These are phyloP conservation scores for Microbotryomycetes sp. DNA, from an alignment of 1,284 basidiomycete species.

Conservation along the genomic window DNA sequence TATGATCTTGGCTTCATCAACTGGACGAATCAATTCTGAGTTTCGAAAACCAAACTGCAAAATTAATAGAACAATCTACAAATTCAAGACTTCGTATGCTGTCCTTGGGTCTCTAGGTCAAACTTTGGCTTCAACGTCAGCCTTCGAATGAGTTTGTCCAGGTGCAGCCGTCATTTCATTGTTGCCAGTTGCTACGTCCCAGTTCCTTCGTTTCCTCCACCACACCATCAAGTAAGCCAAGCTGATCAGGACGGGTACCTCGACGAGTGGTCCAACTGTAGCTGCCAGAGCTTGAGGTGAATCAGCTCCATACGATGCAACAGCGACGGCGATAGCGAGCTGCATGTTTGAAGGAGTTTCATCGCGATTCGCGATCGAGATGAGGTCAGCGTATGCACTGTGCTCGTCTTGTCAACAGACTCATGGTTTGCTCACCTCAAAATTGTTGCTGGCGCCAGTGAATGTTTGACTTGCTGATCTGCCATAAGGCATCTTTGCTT, in stretches of 20 bases:
- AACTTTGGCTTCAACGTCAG: too few species aligned
- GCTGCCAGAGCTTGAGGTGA: constrained; percentile 70
- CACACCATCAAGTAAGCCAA: constrained; percentile 11
- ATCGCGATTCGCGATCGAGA: too few species aligned
- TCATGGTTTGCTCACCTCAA: constrained; percentile 33
- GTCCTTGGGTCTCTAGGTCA: too few species aligned
- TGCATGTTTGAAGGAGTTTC: constrained; percentile 48
- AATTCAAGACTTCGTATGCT: too few species aligned
- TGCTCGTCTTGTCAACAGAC: not conserved
- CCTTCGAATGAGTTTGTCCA: too few species aligned
- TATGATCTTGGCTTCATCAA: too few species aligned
- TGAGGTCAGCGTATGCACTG: not conserved
- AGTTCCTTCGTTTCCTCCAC: constrained; percentile 1
- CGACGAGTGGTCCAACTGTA: constrained; percentile 68
- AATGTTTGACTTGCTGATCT: constrained; percentile 37
- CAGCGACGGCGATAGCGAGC: constrained; percentile 74
- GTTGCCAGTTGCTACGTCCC: constrained; percentile 5
- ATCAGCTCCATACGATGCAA: constrained; percentile 67
- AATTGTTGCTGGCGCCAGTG: constrained; percentile 50
- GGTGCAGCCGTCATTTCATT: not conserved
- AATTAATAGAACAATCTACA: too few species aligned
- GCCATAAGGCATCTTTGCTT: not conserved
- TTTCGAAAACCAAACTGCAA: too few species aligned
- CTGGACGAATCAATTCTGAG: too few species aligned
- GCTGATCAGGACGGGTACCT: constrained; percentile 38